Base-by-base conservation (phyloP, 164 flowering plant genomes). In the Cinnamomum micranthum region DNA sequence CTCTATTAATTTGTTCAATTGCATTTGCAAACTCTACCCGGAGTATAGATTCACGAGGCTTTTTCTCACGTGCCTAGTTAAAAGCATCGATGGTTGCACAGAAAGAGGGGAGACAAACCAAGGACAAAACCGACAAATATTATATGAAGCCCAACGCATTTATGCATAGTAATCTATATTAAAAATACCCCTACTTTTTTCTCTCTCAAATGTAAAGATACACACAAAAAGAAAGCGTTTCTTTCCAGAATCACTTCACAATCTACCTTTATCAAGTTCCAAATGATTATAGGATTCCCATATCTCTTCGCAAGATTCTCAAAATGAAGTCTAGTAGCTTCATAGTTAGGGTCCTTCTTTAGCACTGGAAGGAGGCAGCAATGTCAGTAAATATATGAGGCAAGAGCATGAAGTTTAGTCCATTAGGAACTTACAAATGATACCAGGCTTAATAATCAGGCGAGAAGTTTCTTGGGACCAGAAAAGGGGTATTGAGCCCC, bases 391-490 rank as follows among this genome's bases (percentile, higher is more conserved):
- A 50, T 33, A 28, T 2, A 65, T 20, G 13, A 66, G 10, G n/a
- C 50, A 67, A 67, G 22, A 17, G 17, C 69, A 55, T 20, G 47
- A 67, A 28, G 14, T 55, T 14, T 71, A 31, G 22, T 9, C 50
- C 33, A 31, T 1, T 2, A 25, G 71, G 65, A 50, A 77, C 90
- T 75, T 88, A 96, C 99, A 84, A 73, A 81, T 88, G 41, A 96
- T 96, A 76, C 89, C 93, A 59, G 99, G 99, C 81, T 85, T 90
- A 65, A 92, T 81, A 82, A 87, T 91, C 81, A 96, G 79, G 71
- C 92, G 84, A 17, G 99, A 94, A 71, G 98, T 90, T 77, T 94
- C 98, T 76, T 96, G 99, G 17, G 99, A 94, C 99, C 99, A 96
- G 78, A 90, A 94, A 75, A 96, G 98, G 23, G 99, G 99, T 69